Conservation (phyloP, 495 filamentous ascomycete genomes). For the Neurospora sp. region DNA sequence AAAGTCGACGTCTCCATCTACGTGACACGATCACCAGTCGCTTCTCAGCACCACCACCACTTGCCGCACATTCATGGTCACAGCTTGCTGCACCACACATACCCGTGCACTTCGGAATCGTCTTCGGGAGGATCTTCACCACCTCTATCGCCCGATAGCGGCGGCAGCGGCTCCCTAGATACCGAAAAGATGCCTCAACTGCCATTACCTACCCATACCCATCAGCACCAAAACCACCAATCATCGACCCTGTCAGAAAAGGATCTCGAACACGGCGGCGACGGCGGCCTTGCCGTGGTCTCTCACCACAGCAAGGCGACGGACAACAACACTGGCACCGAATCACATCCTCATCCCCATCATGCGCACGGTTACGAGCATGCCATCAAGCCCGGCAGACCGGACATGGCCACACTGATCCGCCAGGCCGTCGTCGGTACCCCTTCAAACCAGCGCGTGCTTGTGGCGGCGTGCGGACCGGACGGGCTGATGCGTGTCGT, state of each 20-base stretch:
- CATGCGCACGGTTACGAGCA: constrained; percentile 5
- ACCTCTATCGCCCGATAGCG: constrained; percentile 8
- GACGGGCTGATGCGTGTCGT: constrained; percentile 36
- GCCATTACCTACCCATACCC: not conserved
- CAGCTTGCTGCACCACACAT: not conserved
- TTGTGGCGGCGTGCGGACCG: constrained; percentile 44
- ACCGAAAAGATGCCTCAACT: constrained; percentile 14
- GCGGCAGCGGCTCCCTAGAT: not conserved
- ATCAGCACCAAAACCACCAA: not conserved
- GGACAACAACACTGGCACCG: constrained; percentile 4
- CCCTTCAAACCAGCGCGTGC: constrained; percentile 30
- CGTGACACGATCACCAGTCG: constrained; percentile 24
- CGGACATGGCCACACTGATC: constrained; percentile 32
- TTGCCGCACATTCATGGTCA: not conserved
- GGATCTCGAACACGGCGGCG: constrained; percentile 9
- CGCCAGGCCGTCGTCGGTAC: constrained; percentile 28
- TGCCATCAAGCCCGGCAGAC: constrained; percentile 26
- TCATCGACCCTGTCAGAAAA: not conserved
- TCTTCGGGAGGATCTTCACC: constrained; percentile 12
- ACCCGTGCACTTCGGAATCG: constrained; percentile 1
- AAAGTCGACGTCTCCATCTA: constrained; percentile 39
- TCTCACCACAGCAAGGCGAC: constrained; percentile 7
- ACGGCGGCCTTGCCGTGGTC: not conserved
- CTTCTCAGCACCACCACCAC: not conserved
- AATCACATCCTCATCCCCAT: not conserved